Evolutionary conservation across 257 asterid species (phyloP).

Genomic region (Solanum chmielewskii): DNA sequence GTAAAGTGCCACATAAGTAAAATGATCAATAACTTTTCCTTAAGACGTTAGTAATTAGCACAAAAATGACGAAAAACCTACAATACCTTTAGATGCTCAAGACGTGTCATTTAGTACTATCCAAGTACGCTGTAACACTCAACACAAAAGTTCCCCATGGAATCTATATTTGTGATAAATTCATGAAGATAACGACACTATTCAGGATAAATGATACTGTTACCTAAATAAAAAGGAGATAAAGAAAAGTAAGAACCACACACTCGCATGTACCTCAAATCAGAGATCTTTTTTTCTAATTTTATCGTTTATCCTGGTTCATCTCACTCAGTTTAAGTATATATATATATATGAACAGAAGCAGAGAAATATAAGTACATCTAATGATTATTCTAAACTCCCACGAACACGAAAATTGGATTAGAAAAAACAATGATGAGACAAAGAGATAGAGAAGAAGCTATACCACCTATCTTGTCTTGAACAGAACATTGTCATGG

Average conservation of each 20-base stretch:
- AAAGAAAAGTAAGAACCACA: background rate
- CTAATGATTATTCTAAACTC: background rate
- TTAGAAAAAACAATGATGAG: background rate
- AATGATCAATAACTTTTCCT: background rate
- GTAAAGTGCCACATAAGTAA: background rate
- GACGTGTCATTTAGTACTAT: background rate
- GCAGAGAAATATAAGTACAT: background rate
- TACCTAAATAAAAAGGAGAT: background rate
- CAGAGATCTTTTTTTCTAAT: background rate
- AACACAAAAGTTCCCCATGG: background rate
- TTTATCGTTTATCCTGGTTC: too few species aligned
- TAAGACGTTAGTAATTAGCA: background rate
- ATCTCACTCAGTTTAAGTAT: too few species aligned
- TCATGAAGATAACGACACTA: background rate
- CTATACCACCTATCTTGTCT: conserved; percentile 6
- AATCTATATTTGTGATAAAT: background rate
- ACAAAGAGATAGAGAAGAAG: background rate
- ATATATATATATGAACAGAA: background rate
- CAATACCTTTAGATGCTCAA: background rate
- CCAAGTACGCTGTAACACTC: background rate
- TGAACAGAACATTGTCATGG: conserved; percentile 4
- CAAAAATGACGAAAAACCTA: background rate
- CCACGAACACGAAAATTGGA: background rate
- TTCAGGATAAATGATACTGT: background rate
- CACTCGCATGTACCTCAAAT: background rate